Evolutionary conservation across 257 asterid genomes (phyloP).

Genomic region (Solanum habrochaites): DNA sequence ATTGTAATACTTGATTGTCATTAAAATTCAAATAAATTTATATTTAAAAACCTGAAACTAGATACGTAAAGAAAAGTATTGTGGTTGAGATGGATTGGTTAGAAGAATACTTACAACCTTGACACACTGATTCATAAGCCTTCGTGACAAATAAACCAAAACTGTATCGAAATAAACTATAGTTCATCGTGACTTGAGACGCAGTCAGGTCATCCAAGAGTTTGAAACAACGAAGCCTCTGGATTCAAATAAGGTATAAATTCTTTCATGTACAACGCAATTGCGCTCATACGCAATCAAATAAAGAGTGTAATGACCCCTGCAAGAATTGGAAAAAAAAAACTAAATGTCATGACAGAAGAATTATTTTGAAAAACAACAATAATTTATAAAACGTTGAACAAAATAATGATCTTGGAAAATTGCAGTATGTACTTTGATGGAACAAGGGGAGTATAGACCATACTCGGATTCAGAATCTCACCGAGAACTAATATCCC

Average conservation of each 20-base stretch:
- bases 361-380: not conserved
- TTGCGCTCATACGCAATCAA: too few relatives aligned
- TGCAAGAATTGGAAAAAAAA: slow-evolving; percentile 9
- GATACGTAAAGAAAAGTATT: too few relatives aligned
- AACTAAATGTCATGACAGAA: not conserved
- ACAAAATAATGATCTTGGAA: too few relatives aligned
- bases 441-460: slow-evolving; percentile 79
- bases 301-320: slow-evolving; percentile 84
- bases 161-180: slow-evolving; percentile 82
- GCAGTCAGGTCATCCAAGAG: slow-evolving; percentile 39
- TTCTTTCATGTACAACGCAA: slow-evolving; percentile 55
- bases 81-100: not conserved
- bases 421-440: slow-evolving; percentile 43
- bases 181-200: too few relatives aligned
- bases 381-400: too few relatives aligned
- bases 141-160: slow-evolving; percentile 59
- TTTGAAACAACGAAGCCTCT: slow-evolving; percentile 53
- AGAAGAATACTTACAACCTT: slow-evolving; percentile 40
- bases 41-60: too few relatives aligned
- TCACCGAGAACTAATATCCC: slow-evolving; percentile 61
- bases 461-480: slow-evolving; percentile 19
- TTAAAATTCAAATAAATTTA: too few relatives aligned
- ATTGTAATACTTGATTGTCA: too few relatives aligned
- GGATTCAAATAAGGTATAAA: slow-evolving; percentile 50
- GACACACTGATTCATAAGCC: slow-evolving; percentile 72